Conservation (phyloP, 306 rosid species). For the Macrotyloma uniflorum region DNA sequence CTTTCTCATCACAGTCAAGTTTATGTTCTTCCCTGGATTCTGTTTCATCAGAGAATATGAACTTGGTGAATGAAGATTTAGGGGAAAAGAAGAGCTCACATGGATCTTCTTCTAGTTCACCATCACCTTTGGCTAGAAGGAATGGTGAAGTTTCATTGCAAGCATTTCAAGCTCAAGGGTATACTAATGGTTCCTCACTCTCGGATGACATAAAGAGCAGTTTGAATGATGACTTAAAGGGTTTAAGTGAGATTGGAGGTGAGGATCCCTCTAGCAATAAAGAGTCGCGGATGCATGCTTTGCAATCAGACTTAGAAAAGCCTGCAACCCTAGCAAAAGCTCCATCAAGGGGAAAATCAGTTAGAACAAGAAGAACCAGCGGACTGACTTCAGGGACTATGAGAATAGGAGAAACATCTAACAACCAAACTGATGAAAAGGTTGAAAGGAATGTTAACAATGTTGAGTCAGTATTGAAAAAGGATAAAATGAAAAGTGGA, state of each 20-base stretch:
- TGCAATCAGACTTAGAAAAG: constrained; percentile 46
- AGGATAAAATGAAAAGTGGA: constrained; percentile 49
- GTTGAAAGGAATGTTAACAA: constrained; percentile 41
- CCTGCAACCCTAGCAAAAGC: constrained; percentile 46
- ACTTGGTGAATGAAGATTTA: constrained; percentile 38
- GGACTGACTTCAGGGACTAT: constrained; percentile 41
- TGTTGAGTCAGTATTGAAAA: constrained; percentile 47
- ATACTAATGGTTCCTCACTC: constrained; percentile 43
- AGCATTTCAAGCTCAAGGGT: constrained; percentile 49
- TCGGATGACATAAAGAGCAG: constrained; percentile 38
- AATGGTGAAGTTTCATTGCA: constrained; percentile 48
- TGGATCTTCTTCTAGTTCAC: constrained; percentile 48
- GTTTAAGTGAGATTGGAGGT: constrained; percentile 37
- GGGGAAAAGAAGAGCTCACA: constrained; percentile 42
- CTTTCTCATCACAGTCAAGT: constrained; percentile 65
- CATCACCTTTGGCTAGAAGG: constrained; percentile 44
- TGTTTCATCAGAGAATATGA: constrained; percentile 37
- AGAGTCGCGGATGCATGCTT: constrained; percentile 37
- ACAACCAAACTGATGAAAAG: constrained; percentile 51
- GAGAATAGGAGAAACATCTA: constrained; percentile 43
- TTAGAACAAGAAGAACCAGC: constrained; percentile 74
- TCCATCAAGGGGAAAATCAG: constrained; percentile 73
- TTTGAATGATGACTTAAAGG: constrained; percentile 45
- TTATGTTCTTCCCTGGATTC: constrained; percentile 58
- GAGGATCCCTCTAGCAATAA: constrained; percentile 43